Evolutionary conservation across 2,329 filamentous ascomycete species (phyloP).

Genomic region (Phoma sp.): DNA sequence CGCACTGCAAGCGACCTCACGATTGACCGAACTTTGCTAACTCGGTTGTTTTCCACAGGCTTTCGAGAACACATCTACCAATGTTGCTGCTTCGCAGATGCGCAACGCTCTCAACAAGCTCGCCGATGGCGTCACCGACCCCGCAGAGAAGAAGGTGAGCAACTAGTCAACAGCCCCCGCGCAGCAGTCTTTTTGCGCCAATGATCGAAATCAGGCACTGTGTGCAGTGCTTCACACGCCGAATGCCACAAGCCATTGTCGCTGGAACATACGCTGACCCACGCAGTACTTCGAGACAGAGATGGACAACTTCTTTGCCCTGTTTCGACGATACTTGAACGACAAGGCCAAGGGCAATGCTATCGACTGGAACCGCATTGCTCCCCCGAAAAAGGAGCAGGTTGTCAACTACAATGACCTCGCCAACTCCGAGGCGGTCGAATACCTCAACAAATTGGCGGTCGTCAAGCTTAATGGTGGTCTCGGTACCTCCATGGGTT

Average conservation of each 20-base stretch:
- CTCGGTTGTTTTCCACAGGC: conserved; percentile 64
- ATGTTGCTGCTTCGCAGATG: conserved; percentile 98
- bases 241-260: conserved; percentile 12
- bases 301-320: conserved; percentile 99
- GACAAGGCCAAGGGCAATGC: conserved; percentile 98
- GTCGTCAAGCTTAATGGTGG: conserved; percentile 99
- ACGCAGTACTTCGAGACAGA: conserved; percentile 90
- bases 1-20: background rate
- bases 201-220: background rate
- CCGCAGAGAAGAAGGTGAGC: conserved; percentile 76
- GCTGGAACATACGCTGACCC: conserved; percentile 26
- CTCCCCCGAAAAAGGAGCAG: conserved; percentile 89
- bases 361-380: conserved; percentile 96
- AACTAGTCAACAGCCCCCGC: conserved; percentile 1
- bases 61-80: conserved; percentile 99
- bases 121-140: conserved; percentile 85
- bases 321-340: conserved; percentile 97
- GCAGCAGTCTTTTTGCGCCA: background rate
- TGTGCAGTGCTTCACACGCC: background rate
- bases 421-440: conserved; percentile 85
- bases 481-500: conserved; percentile 99
- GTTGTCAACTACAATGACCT: conserved; percentile 95
- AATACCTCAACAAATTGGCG: conserved; percentile 95
- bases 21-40: conserved; percentile 7
- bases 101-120: conserved; percentile 95